phyloP scores from a whole-genome alignment of 345 rosid genomes.

The Camelina neglecta region DNA sequence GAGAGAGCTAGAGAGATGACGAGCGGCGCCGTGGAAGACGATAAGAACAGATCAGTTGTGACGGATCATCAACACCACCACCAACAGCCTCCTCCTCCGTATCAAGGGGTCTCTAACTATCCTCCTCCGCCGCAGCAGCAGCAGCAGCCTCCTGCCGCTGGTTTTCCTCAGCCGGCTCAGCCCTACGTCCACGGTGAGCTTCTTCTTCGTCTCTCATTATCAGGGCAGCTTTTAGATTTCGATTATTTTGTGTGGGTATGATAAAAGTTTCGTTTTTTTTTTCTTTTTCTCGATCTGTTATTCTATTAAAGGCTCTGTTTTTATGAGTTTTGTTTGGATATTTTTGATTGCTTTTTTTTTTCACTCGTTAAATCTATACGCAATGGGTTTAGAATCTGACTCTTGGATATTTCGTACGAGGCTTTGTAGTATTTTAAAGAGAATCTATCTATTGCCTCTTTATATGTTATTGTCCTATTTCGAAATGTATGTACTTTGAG shows the following conservation, averaged over 20 bases:
- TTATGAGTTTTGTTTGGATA: background rate
- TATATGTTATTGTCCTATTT: no score
- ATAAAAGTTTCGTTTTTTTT: background rate
- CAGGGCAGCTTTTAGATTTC: background rate
- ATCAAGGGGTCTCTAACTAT: conserved; percentile 39
- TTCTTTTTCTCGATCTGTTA: background rate
- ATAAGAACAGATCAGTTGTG: conserved; percentile 35
- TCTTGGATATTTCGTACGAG: background rate
- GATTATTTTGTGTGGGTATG: background rate
- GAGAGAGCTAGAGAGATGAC: conserved; percentile 31
- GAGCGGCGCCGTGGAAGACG: conserved; percentile 27
- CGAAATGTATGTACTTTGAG: no score
- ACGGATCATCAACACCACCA: conserved; percentile 25
- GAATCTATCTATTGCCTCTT: background rate
- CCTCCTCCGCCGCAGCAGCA: conserved; percentile 36
- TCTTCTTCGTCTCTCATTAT: conserved; percentile 25
- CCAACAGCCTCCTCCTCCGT: conserved; percentile 30
- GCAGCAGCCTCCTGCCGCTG: conserved; percentile 4
- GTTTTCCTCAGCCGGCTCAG: conserved; percentile 45
- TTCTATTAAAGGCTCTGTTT: background rate
- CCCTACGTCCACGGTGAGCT: conserved; percentile 29
- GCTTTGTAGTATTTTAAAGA: background rate
- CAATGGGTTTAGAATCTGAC: background rate
- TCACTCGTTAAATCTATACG: background rate
- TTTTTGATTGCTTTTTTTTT: background rate